Evolutionary conservation across 2,329 filamentous ascomycete genomes (phyloP).

Genomic region (Zymoseptoria ardabiliae): DNA sequence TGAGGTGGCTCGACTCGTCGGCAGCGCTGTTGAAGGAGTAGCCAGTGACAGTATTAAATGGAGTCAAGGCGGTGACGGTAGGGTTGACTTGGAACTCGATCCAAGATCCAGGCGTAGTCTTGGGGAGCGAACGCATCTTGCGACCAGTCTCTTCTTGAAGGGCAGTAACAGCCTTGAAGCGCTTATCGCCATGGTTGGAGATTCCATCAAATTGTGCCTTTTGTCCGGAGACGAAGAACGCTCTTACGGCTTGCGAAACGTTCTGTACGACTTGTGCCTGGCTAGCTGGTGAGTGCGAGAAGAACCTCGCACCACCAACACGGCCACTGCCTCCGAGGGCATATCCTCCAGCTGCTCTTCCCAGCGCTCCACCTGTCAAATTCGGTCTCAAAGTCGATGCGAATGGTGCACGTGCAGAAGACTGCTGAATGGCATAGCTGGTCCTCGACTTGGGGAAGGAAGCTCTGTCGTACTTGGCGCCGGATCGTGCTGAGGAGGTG

Average conservation of each 20-base stretch:
- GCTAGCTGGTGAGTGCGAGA: slow-evolving; percentile 77
- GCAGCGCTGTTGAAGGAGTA: slow-evolving; percentile 34
- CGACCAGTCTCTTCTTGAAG: slow-evolving; percentile 65
- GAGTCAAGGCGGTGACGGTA: slow-evolving; percentile 79
- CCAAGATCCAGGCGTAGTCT: slow-evolving; percentile 63
- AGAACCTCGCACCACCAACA: slow-evolving; percentile 69
- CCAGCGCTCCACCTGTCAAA: slow-evolving; percentile 77
- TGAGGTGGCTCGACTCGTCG: slow-evolving; percentile 53
- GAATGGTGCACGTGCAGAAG: slow-evolving; percentile 74
- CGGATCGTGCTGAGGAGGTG: slow-evolving; percentile 39
- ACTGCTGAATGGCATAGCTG: slow-evolving; percentile 50
- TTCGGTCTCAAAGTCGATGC: slow-evolving; percentile 84
- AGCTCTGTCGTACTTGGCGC: slow-evolving; percentile 43
- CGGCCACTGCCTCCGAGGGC: slow-evolving; percentile 59
- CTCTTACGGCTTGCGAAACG: slow-evolving; percentile 86
- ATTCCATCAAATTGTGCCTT: slow-evolving; percentile 81
- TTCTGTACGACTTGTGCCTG: slow-evolving; percentile 90
- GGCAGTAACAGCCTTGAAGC: slow-evolving; percentile 68
- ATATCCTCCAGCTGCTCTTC: slow-evolving; percentile 86
- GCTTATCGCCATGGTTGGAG: slow-evolving; percentile 63
- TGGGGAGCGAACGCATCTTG: slow-evolving; percentile 55
- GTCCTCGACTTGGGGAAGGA: slow-evolving; percentile 52
- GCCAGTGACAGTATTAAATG: slow-evolving; percentile 54
- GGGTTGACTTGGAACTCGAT: slow-evolving; percentile 86
- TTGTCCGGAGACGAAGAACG: slow-evolving; percentile 85